Base-by-base conservation (phyloP, 1,139 yeast genomes). In the Ogataea hybrid region DNA sequence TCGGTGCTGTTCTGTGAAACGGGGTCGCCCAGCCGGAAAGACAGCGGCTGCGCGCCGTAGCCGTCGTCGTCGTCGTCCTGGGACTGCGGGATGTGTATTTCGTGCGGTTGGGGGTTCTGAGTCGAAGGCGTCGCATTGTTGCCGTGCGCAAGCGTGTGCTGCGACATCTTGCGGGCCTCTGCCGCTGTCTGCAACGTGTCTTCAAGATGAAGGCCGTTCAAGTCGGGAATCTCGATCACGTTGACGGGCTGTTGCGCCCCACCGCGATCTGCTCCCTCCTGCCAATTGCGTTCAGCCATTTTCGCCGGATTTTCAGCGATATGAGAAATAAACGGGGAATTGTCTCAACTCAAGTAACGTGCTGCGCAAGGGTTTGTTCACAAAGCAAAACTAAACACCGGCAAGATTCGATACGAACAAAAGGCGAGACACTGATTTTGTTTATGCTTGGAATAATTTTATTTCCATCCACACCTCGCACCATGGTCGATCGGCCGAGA, bases 41-140 rank as follows among this genome's bases (percentile, higher is more conserved):
- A 47, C 48, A 52, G 37, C 15, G 58, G 56, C 20, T 55, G 53
- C 11, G 37, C 44, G 6, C 53, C 57, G 33, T 51, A 51, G 4
- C 45, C 49, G 23, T 46, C 51, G 31, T 52, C 49, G 3, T 35
- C 40, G 25, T 42, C 46, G 4, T 37, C 32, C 11, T 35, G 28
- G 5, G 22, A 16, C 11, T 7, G 18, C 4, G n/a, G 10, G 27
- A 32, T 23, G n/a, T 18, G 23, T 15, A 14, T 12, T 14, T 14
- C 18, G 28, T 22, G 28, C 28, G 21, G 23, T 30, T 17, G 25
- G 15, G 14, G 9, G 22, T 9, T 25, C 38, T 28, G 32, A 5
- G 25, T 6, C 14, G 27, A 18, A 6, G 27, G 11, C 18, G 28
- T 15, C 25, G 30, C 18, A 10, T 18, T 22, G 10, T 16, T 10